Percentiles rank a stretch among this genome's conserved stretches.
Conservation (phyloP, 805 yeast genomes). For the Candida piceae region DNA sequence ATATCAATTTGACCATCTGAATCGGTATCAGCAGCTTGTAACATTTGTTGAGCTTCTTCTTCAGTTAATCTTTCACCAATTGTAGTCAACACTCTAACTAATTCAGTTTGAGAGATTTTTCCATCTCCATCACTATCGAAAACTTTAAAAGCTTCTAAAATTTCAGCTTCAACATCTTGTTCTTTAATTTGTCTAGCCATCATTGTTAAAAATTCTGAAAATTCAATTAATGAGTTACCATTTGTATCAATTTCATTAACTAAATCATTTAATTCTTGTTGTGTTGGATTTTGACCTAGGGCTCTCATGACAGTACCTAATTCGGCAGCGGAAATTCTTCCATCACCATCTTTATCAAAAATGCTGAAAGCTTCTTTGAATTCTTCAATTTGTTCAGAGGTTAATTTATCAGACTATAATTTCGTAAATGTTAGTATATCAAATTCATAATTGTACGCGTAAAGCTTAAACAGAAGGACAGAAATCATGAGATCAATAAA, state of each 20-base stretch:
- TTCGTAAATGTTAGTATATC: too few relatives aligned
- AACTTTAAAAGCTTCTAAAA: slow-evolving; percentile 96
- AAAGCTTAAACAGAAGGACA: too few relatives aligned
- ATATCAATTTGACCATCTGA: slow-evolving; percentile 97
- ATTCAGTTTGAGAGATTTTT: slow-evolving; percentile 91
- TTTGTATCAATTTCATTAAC: slow-evolving; percentile 96
- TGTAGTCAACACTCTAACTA: slow-evolving; percentile 93
- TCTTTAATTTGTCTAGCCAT: slow-evolving; percentile 94
- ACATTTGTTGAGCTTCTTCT: slow-evolving; percentile 96
- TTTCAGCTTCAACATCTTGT: slow-evolving; percentile 94
- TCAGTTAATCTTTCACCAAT: slow-evolving; percentile 96
- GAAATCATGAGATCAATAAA: too few relatives aligned
- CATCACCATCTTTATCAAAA: slow-evolving; percentile 95
- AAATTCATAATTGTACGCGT: too few relatives aligned
- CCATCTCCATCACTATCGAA: slow-evolving; percentile 97
- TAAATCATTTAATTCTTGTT: slow-evolving; percentile 92
- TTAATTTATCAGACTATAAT: slow-evolving; percentile 72
- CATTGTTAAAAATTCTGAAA: slow-evolving; percentile 76
- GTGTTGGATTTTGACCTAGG: slow-evolving; percentile 96
- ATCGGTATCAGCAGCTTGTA: slow-evolving; percentile 90
- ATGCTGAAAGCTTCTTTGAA: slow-evolving; percentile 97
- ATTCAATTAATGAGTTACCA: slow-evolving; percentile 86
- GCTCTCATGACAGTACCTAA: slow-evolving; percentile 98
- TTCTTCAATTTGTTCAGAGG: slow-evolving; percentile 94
- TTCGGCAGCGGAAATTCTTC: slow-evolving; percentile 92